These are phyloP conservation scores for Pseudogymnoascus verrucosus DNA, from an alignment of 2,329 filamentous ascomycete species.

Conservation along the genomic window DNA sequence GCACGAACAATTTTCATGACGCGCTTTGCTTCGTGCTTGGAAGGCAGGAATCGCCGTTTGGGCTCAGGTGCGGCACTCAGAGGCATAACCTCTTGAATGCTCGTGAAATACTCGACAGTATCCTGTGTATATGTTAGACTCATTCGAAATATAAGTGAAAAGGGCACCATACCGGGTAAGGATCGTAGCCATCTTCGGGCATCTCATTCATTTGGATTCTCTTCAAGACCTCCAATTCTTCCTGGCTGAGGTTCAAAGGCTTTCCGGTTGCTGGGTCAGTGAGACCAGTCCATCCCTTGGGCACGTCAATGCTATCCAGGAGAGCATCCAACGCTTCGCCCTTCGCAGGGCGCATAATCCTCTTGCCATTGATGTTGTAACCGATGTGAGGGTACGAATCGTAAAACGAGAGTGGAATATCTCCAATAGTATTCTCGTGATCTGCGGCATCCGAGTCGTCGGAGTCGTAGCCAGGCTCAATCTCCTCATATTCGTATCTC, in stretches of 20 bases:
- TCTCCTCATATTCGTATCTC: slow-evolving; percentile 87
- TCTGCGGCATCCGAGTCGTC: slow-evolving; percentile 83
- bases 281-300: slow-evolving; percentile 93
- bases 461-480: slow-evolving; percentile 90
- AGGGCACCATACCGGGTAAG: slow-evolving; percentile 61
- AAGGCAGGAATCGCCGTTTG: slow-evolving; percentile 90
- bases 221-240: slow-evolving; percentile 82
- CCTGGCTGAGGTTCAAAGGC: slow-evolving; percentile 74
- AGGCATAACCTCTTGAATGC: slow-evolving; percentile 87
- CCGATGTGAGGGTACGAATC: slow-evolving; percentile 97
- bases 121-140: slow-evolving; percentile 41
- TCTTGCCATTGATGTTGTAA: slow-evolving; percentile 98
- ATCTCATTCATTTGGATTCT: slow-evolving; percentile 85
- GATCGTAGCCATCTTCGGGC: slow-evolving; percentile 81
- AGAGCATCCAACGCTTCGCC: slow-evolving; percentile 89
- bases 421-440: slow-evolving; percentile 81
- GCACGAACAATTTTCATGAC: slow-evolving; percentile 96
- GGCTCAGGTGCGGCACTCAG: slow-evolving; percentile 90
- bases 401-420: slow-evolving; percentile 92
- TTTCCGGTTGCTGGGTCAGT: slow-evolving; percentile 93
- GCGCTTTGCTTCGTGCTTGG: slow-evolving; percentile 92
- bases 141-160: background rate
- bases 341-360: slow-evolving; percentile 90
- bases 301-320: slow-evolving; percentile 91
- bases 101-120: slow-evolving; percentile 89